Conservation (phyloP, 306 rosid species). For the Dicorynia guianensis region DNA sequence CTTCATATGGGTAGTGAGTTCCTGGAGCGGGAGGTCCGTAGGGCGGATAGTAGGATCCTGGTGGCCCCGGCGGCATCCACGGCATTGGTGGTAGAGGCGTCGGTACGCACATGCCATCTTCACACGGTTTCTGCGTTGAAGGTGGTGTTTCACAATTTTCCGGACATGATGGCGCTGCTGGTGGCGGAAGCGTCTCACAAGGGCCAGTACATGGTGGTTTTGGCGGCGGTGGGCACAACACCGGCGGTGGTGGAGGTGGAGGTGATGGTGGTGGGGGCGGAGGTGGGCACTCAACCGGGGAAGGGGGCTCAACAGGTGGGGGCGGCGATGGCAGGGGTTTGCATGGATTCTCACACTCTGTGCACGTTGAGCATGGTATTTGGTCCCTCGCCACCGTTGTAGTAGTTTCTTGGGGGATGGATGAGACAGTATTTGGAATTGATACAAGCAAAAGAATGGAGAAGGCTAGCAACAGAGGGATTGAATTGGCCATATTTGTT, state of each 20-base stretch:
- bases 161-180: conserved; percentile 19
- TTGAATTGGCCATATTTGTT: conserved; percentile 24
- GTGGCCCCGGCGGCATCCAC: background rate
- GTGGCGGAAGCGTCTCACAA: no score
- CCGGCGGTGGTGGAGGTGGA: background rate
- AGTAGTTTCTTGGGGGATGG: background rate
- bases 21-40: conserved; percentile 40
- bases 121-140: conserved; percentile 7
- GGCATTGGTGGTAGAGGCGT: background rate
- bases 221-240: conserved; percentile 62
- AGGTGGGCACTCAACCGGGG: conserved; percentile 24
- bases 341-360: conserved; percentile 65
- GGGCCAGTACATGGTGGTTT: background rate
- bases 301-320: conserved; percentile 47
- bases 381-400: conserved; percentile 49
- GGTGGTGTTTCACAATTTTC: conserved; percentile 35
- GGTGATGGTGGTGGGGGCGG: conserved; percentile 36
- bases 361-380: conserved; percentile 61
- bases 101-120: background rate
- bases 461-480: conserved; percentile 19
- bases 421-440: background rate
- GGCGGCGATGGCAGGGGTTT: conserved; percentile 55
- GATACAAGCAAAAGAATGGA: conserved; percentile 16
- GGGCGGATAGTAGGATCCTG: background rate
- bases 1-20: background rate